Conservation (phyloP, 768 basidiomycete species). For the Podaxis sp. region DNA sequence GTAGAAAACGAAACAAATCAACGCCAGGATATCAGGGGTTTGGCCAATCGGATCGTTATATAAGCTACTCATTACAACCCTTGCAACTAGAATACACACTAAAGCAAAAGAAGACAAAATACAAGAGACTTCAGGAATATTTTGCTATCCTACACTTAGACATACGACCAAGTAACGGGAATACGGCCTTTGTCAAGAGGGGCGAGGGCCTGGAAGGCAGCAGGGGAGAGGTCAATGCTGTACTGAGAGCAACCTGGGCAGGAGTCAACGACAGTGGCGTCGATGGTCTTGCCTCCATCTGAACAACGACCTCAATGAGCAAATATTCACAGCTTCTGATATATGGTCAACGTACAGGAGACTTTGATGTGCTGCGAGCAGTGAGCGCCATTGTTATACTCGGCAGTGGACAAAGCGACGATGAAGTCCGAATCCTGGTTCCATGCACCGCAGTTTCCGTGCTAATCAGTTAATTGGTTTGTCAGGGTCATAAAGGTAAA, state of each 20-base stretch:
- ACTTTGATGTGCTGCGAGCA: conserved; percentile 21
- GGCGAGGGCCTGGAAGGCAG: conserved; percentile 24
- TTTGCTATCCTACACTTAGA: background rate
- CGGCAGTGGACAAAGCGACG: conserved; percentile 19
- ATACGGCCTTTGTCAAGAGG: conserved; percentile 20
- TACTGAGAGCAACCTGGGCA: conserved; percentile 24
- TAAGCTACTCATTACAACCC: too few relatives aligned
- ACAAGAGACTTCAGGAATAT: background rate
- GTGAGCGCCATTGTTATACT: conserved; percentile 17
- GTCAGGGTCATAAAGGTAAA: background rate
- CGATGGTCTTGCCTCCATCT: conserved; percentile 23
- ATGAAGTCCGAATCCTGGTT: conserved; percentile 20
- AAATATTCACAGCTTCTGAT: background rate
- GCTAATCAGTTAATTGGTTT: conserved; percentile 9
- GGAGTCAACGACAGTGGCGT: conserved; percentile 23
- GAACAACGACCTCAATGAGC: background rate
- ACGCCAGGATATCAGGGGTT: too few relatives aligned
- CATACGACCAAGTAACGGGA: conserved; percentile 21
- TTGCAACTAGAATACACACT: background rate
- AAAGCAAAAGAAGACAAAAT: background rate
- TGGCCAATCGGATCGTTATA: too few relatives aligned
- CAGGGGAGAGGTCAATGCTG: conserved; percentile 23
- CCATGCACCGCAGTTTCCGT: conserved; percentile 21
- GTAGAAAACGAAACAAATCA: too few relatives aligned
- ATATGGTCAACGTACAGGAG: conserved; percentile 14